Base-by-base conservation (phyloP, 805 yeast species). In the Scheffersomyces spartinae region DNA sequence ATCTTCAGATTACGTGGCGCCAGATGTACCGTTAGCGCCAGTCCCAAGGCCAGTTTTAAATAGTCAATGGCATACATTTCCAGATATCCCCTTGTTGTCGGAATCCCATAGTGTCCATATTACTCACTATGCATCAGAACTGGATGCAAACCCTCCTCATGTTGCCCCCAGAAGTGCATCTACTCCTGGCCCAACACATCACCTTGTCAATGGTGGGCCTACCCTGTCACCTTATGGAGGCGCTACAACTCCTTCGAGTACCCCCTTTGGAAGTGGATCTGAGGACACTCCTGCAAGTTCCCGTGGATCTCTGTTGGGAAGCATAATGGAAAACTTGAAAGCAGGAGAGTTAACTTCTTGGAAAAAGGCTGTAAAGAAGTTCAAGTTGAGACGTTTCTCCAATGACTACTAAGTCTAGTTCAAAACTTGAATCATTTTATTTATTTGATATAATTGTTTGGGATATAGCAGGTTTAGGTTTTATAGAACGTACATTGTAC, bases 301-400 rank as follows among this genome's bases (percentile, higher is more conserved):
- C 5, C 38, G 58, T n/a, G 54, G 55, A n/a, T 40, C 45, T 15
- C 48, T 55, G 3, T 34, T 52, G 7, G 55, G 57, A 5, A 41
- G 47, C 7, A 36, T 52, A 8, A 45, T 52, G 33, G 57, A 52
- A 20, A 38, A 37, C 11, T 33, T 52, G 21, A 45, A 43, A 34
- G 28, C 30, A 24, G 36, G 34, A 22, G 58, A 51, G 24, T 41
- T 39, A 31, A 31, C 41, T 6, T 43, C 39, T 23, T 45, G 49
- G 41, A 43, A 39, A 26, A 49, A 38, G 25, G 42, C 50, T 9
- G 48, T 43, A 23, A 45, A 41, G 36, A 52, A 46, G 33, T 44
- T 55, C 27, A 46, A 43, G 25, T 35, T 50, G 17, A 38, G 63
- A 24, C 37, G 61, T 18, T 46, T 44, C 11, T 21, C 23, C 15